Evolutionary conservation across 306 rosid genomes (phyloP).

Genomic region (Alnus rubra): DNA sequence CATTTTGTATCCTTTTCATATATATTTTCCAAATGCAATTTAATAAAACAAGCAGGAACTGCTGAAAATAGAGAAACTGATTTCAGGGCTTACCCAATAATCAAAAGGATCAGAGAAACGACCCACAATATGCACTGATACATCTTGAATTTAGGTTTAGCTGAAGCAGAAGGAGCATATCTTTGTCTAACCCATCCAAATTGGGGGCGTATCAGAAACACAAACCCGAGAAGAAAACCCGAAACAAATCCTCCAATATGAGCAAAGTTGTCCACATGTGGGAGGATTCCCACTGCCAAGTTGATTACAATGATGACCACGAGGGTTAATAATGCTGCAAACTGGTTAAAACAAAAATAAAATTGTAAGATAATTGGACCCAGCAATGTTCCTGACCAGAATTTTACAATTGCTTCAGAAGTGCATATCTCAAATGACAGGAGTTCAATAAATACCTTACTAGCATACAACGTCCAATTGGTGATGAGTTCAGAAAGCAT

Average conservation of each 20-base stretch:
- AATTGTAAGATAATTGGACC: slow-evolving; percentile 2
- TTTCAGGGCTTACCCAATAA: slow-evolving; percentile 67
- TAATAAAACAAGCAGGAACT: not conserved
- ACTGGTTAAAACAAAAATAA: slow-evolving; percentile 35
- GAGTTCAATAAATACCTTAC: slow-evolving; percentile 58
- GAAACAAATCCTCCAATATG: slow-evolving; percentile 94
- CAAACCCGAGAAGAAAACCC: slow-evolving; percentile 90
- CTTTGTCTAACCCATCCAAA: slow-evolving; percentile 86
- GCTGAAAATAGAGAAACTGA: slow-evolving; percentile 8
- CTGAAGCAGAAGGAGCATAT: slow-evolving; percentile 51
- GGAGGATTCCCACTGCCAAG: slow-evolving; percentile 92
- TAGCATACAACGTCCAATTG: slow-evolving; percentile 84
- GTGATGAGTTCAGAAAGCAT: slow-evolving; percentile 98
- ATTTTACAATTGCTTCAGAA: not conserved
- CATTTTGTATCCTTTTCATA: not conserved
- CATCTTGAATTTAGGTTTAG: slow-evolving; percentile 66
- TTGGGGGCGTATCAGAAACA: slow-evolving; percentile 94
- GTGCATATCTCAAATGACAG: not conserved
- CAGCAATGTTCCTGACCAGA: slow-evolving; percentile 22
- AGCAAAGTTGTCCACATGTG: slow-evolving; percentile 96
- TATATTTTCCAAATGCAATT: not conserved
- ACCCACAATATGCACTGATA: slow-evolving; percentile 84
- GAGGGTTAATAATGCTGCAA: slow-evolving; percentile 73
- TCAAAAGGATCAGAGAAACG: slow-evolving; percentile 64
- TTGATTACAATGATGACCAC: slow-evolving; percentile 73